A percentile compares a stretch with the other conserved stretches of the same genome.
phyloP scores from a whole-genome alignment of 2,329 filamentous ascomycete species.

The Hypoxylon sp. region DNA sequence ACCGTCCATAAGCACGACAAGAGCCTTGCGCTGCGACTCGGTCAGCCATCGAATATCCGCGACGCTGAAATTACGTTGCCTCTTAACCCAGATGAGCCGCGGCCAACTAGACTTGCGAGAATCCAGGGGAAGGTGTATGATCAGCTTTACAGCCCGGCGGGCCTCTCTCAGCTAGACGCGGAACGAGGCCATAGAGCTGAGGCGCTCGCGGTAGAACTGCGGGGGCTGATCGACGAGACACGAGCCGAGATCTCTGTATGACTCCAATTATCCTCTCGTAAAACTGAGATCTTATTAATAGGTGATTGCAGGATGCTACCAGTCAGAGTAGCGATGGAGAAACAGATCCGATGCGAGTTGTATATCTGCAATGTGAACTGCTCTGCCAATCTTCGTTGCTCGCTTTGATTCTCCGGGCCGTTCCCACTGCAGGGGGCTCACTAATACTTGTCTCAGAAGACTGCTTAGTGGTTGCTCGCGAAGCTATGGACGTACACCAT shows the following conservation, averaged over 20 bases:
- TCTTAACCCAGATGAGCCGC: conserved; percentile 38
- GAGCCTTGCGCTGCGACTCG: conserved; percentile 56
- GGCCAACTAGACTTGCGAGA: conserved; percentile 40
- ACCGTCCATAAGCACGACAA: conserved; percentile 56
- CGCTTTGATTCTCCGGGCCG: conserved; percentile 54
- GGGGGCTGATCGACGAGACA: conserved; percentile 41
- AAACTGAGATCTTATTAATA: conserved; percentile 2
- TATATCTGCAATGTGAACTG: conserved; percentile 55
- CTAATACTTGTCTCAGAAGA: conserved; percentile 46
- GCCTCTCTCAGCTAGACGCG: conserved; percentile 30
- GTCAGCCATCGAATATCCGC: conserved; percentile 54
- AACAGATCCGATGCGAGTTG: conserved; percentile 48
- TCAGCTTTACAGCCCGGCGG: conserved; percentile 54
- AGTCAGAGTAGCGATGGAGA: conserved; percentile 1
- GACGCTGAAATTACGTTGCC: conserved; percentile 54
- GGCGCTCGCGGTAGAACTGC: conserved; percentile 45
- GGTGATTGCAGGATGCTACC: conserved; percentile 17
- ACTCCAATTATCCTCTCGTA: not conserved
- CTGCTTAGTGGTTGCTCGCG: conserved; percentile 54
- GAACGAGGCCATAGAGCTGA: conserved; percentile 44
- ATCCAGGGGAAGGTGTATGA: conserved; percentile 56
- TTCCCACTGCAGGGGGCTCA: conserved; percentile 43
- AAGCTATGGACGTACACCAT: conserved; percentile 55
- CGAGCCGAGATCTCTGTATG: conserved; percentile 19
- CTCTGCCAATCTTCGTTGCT: conserved; percentile 56